Evolutionary conservation across 2,329 filamentous ascomycete species (phyloP).

Genomic region (Aspergillus pseudoglaucus): DNA sequence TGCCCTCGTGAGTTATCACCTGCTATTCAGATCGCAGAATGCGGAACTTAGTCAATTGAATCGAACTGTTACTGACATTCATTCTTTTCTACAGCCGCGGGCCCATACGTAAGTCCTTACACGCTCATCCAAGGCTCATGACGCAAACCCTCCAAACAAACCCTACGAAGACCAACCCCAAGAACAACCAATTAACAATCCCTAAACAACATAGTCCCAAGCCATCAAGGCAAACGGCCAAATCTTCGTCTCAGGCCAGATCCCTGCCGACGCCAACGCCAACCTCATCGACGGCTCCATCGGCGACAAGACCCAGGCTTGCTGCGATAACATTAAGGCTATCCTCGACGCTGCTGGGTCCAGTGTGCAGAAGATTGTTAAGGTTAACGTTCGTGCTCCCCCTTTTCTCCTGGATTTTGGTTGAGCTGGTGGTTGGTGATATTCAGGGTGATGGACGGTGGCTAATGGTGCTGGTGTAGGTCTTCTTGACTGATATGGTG

Average conservation of each 20-base stretch:
- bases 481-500: constrained; percentile 88
- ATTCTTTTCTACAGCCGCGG: constrained; percentile 24
- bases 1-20: constrained; percentile 37
- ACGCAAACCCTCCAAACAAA: not conserved
- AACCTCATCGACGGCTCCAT: constrained; percentile 59
- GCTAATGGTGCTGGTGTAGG: constrained; percentile 27
- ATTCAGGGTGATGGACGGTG: not conserved
- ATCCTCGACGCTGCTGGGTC: constrained; percentile 79
- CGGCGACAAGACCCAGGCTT: constrained; percentile 62
- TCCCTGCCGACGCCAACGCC: constrained; percentile 61
- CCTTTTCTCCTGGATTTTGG: constrained; percentile 1
- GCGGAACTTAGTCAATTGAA: not conserved
- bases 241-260: constrained; percentile 68
- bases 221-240: constrained; percentile 63
- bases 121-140: not conserved
- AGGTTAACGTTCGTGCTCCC: constrained; percentile 56
- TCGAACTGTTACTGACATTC: constrained; percentile 6
- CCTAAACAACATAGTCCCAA: constrained; percentile 36
- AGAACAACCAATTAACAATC: not conserved
- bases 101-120: constrained; percentile 36
- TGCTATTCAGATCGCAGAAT: not conserved
- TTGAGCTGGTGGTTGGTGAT: not conserved
- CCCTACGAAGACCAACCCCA: constrained; percentile 2
- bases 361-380: constrained; percentile 72
- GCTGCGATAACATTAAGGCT: constrained; percentile 73